Base-by-base conservation (phyloP, 495 filamentous ascomycete species). In the Saxophila tyrrhenica region DNA sequence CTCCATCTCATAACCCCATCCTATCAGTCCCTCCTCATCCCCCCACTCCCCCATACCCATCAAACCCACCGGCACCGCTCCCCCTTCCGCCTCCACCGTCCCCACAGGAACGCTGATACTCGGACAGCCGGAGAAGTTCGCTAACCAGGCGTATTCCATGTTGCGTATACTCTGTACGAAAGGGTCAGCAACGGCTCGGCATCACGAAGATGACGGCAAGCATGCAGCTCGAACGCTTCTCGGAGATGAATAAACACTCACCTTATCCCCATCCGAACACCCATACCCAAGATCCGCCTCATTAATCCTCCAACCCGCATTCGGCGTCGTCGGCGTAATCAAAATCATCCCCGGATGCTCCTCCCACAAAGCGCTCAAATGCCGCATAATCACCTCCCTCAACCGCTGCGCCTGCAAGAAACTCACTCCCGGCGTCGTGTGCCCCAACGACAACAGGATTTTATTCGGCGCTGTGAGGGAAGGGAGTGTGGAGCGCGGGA, bases 31-130 rank as follows among this genome's bases (percentile, higher is more conserved):
- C 61, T 94, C 89, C 67, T 96, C 91, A 13, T 66, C 72, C 0
- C 89, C 89, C 91, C 91, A 95, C 68, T 94, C 86, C 0, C 77
- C 81, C 80, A 91, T 86, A 1, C 81, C 91, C 86, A 90, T 91
- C 52, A 95, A 53, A n/a, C 88, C 88, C 22, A 95, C 74, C 0
- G 91, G 89, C 13, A 89, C 70, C 32, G 70, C 72, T 51, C 77
- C 69, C 46, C 78, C 74, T 17, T 75, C 69, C 42, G 57, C 64
- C 19, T 69, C 66, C 24, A 69, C 77, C 69, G 87, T 92, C 0
- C 88, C 91, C 1, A 83, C 84, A 0, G 91, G 91, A 43, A 81
- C 76, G 43, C 62, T 82, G n/a, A 95, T 80, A 9, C 85, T 78
- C 0, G 91, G 91, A 57, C 82, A 84, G 0, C 91, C 91, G 0